Conservation (phyloP, 2,329 filamentous ascomycete genomes). For the Pseudonectria foliicola region DNA sequence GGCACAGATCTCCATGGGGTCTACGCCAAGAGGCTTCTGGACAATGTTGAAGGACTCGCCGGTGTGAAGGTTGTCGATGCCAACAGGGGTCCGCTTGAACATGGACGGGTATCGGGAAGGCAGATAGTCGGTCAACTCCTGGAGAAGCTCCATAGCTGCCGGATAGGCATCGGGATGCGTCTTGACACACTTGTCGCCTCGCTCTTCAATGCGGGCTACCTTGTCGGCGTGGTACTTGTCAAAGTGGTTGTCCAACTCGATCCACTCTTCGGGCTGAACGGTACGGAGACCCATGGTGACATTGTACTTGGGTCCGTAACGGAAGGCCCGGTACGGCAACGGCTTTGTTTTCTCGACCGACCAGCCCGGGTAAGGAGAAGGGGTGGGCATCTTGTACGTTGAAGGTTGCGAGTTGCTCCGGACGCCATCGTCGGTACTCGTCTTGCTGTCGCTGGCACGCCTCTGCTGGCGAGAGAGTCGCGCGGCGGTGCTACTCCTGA, state of each 20-base stretch:
- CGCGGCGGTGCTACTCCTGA: too few species aligned
- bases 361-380: conserved; percentile 61
- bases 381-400: conserved; percentile 51
- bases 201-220: conserved; percentile 56
- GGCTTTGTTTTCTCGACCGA: conserved; percentile 62
- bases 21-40: conserved; percentile 58
- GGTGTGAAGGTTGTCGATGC: conserved; percentile 65
- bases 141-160: conserved; percentile 67
- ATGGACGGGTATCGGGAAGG: conserved; percentile 68
- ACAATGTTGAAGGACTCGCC: conserved; percentile 64
- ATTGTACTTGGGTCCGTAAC: conserved; percentile 68
- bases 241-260: conserved; percentile 78
- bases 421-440: background rate
- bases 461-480: background rate
- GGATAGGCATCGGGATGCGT: conserved; percentile 65
- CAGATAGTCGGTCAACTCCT: conserved; percentile 66
- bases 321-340: conserved; percentile 71
- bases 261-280: conserved; percentile 67
- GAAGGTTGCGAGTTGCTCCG: conserved; percentile 5
- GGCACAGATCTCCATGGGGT: conserved; percentile 69
- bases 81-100: conserved; percentile 55
- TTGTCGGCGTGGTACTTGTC: conserved; percentile 67
- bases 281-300: conserved; percentile 71
- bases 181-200: conserved; percentile 58
- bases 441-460: background rate